phyloP scores from a whole-genome alignment of 441 rosid genomes.

The Gossypium davidsonii region DNA sequence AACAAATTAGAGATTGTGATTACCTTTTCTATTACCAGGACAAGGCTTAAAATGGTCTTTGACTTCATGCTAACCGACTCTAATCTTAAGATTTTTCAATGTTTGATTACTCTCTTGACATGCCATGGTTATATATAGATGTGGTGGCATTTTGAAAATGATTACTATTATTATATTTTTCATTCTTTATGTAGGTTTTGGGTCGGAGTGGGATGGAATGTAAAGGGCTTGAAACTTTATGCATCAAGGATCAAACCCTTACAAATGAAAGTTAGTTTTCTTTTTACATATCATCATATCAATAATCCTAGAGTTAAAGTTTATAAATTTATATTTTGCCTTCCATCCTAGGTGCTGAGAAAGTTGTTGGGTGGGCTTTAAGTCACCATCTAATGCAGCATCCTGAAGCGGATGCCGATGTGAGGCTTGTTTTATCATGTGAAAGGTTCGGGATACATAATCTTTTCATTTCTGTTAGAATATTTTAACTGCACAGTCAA shows the following conservation, averaged over 20 bases:
- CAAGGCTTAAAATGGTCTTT: not conserved
- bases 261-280: constrained; percentile 59
- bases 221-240: constrained; percentile 16
- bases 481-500: constrained; percentile 17
- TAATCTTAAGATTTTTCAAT: not conserved
- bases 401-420: constrained; percentile 50
- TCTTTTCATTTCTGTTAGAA: constrained; percentile 17
- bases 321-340: constrained; percentile 4
- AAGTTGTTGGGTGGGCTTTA: constrained; percentile 80
- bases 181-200: constrained; percentile 11
- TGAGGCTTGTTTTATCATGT: constrained; percentile 51
- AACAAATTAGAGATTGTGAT: not conserved
- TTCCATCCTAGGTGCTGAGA: constrained; percentile 65
- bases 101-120: not conserved
- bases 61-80: not conserved
- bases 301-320: not conserved
- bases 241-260: constrained; percentile 53
- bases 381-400: constrained; percentile 74
- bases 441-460: constrained; percentile 56
- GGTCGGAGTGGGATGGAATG: constrained; percentile 19
- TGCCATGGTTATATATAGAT: constrained; percentile 13
- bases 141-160: constrained; percentile 10
- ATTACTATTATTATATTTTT: not conserved
- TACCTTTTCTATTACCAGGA: not conserved
- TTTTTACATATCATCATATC: constrained; percentile 11